Evolutionary conservation across 768 basidiomycete genomes (phyloP), one percentile per base, ranked within the genome.

Genomic region (Boletus tylopilopsis): DNA sequence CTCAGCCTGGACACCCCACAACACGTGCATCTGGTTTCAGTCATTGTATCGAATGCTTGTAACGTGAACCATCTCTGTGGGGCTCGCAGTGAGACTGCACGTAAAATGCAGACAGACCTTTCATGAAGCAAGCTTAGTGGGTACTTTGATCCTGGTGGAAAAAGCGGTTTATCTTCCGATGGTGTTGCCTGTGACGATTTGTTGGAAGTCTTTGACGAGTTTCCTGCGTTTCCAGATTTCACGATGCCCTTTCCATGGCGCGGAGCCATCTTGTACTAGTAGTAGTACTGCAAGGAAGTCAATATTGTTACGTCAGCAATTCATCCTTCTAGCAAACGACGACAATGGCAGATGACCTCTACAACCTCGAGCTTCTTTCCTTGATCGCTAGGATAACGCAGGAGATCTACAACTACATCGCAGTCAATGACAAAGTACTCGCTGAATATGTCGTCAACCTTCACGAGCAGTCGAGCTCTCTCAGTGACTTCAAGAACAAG

Each of bases 381-480:
- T 76, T 98, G 35, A 85, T 96, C 49, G 84, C 87, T 51, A 89
- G 90, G 66, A 90, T 99, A 61, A 87, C 87, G 0, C 91, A 94
- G 68, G 94, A 98, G 66, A 82, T 97, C 39, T 82, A 87, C 69
- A 97, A 96, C 61, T 84, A 97, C 65, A 77, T 80, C 44, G 86
- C 82, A 15, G 68, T 90, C 32, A 87, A 84, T 64, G 94, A 99
- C 77, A 95, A 94, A 66, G 87, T 88, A 3, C 77, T 95, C 40
- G 94, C 96, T 12, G 95, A 98, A 72, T 99, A 94, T 68, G 82
- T 98, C 54, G 93, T 99, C 56, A 73, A 80, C 55, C 80, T 97
- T 49, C 95, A 98, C 70, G 87, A 88, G 56, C 70, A 88, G 58
- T 86, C 87, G 64, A 87, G 85, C 63, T 84, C 81, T 54, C 75